phyloP scores from a whole-genome alignment of 2,329 filamentous ascomycete species.

The Xylaria sp. region DNA sequence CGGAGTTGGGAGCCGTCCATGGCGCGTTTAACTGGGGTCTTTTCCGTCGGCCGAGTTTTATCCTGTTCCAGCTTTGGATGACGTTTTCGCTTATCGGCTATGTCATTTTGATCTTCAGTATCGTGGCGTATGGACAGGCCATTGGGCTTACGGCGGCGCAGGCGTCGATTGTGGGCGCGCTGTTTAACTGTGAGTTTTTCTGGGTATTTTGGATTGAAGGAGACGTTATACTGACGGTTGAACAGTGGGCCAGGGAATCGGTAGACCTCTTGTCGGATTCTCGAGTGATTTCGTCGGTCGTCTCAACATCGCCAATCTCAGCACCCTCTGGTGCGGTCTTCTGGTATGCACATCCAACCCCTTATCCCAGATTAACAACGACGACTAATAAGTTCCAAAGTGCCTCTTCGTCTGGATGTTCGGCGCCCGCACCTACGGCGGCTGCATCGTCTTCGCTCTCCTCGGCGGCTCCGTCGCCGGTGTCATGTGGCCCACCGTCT shows the following conservation, averaged over 20 bases:
- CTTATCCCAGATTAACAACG: no score
- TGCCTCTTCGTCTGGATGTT: slow-evolving; percentile 69
- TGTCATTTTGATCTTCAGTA: slow-evolving; percentile 68
- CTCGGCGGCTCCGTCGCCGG: slow-evolving; percentile 63
- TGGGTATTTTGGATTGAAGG: not conserved
- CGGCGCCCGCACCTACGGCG: slow-evolving; percentile 56
- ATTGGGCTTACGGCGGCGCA: slow-evolving; percentile 63
- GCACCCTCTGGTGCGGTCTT: slow-evolving; percentile 59
- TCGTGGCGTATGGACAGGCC: slow-evolving; percentile 65
- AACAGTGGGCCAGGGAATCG: slow-evolving; percentile 55
- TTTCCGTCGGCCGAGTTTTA: slow-evolving; percentile 57
- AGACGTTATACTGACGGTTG: not conserved
- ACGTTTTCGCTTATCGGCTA: slow-evolving; percentile 70
- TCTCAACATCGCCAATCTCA: slow-evolving; percentile 64
- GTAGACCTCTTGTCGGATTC: slow-evolving; percentile 66
- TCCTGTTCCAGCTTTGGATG: slow-evolving; percentile 61
- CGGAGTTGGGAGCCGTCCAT: slow-evolving; percentile 61
- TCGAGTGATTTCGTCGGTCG: slow-evolving; percentile 65
- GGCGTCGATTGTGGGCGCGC: slow-evolving; percentile 64
- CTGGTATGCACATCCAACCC: slow-evolving; percentile 35
- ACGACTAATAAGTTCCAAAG: no score
- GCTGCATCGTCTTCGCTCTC: slow-evolving; percentile 66
- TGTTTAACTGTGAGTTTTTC: slow-evolving; percentile 56
- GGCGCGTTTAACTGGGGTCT: slow-evolving; percentile 60
- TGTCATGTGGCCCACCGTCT: slow-evolving; percentile 64